A percentile compares a stretch with the other conserved stretches of the same genome.
These are phyloP conservation scores for Plantago major DNA, from an alignment of 257 asterid species.

Conservation along the genomic window DNA sequence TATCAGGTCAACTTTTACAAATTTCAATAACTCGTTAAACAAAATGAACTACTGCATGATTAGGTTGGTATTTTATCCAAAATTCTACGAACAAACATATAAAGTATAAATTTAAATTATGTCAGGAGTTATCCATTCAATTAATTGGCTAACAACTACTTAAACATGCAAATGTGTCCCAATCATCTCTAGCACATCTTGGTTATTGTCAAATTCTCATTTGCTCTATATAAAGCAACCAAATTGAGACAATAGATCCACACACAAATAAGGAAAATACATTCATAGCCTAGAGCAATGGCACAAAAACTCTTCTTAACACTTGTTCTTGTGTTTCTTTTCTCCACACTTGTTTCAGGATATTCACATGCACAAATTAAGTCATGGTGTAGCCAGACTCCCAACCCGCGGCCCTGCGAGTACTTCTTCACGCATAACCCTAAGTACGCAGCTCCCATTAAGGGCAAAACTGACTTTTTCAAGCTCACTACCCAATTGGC, in stretches of 20 bases:
- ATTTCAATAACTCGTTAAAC: too few relatives aligned
- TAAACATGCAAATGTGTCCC: too few relatives aligned
- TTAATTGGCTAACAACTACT: too few relatives aligned
- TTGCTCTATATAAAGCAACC: slow-evolving; percentile 1
- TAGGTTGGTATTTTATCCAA: too few relatives aligned
- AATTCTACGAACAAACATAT: too few relatives aligned
- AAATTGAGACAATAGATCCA: neutral
- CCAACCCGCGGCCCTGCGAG: slow-evolving; percentile 36
- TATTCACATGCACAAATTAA: slow-evolving; percentile 17
- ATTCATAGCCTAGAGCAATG: neutral
- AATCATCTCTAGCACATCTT: too few relatives aligned
- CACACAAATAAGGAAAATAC: neutral
- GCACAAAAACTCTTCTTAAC: neutral
- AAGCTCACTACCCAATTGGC: neutral
- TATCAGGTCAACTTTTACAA: too few relatives aligned
- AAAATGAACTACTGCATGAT: too few relatives aligned
- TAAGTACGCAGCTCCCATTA: slow-evolving; percentile 6
- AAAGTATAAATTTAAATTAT: too few relatives aligned
- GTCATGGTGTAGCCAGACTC: slow-evolving; percentile 44
- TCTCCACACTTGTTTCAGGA: slow-evolving; percentile 17
- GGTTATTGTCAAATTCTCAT: too few relatives aligned
- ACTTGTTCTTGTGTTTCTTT: neutral
- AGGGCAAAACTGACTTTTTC: neutral
- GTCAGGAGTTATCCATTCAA: too few relatives aligned
- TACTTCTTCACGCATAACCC: slow-evolving; percentile 24